Conservation (phyloP, 2,329 filamentous ascomycete genomes). For the Xylaria sp. region DNA sequence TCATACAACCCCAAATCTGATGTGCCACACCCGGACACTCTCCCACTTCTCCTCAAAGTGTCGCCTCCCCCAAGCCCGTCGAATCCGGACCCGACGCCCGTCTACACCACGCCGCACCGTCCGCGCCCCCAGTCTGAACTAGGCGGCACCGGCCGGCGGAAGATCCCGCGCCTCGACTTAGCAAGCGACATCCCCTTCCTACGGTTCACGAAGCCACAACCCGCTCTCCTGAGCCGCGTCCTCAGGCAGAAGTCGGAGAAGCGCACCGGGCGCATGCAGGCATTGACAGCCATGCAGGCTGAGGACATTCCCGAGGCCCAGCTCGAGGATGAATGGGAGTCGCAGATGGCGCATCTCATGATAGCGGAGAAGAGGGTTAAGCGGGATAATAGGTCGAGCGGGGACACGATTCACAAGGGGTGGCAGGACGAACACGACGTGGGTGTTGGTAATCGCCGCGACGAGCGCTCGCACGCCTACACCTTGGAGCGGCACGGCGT, state of each 20-base stretch:
- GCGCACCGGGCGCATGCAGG: slow-evolving; percentile 57
- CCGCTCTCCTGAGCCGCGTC: slow-evolving; percentile 66
- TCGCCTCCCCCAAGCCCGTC: slow-evolving; percentile 49
- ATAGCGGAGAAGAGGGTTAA: not conserved
- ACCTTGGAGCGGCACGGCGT: slow-evolving; percentile 36
- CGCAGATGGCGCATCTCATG: slow-evolving; percentile 25
- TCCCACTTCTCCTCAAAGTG: slow-evolving; percentile 50
- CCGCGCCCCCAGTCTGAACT: slow-evolving; percentile 63
- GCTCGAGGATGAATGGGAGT: slow-evolving; percentile 57
- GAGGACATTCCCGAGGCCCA: slow-evolving; percentile 47
- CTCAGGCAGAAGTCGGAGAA: slow-evolving; percentile 62
- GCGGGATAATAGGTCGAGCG: not conserved
- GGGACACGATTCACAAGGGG: no score
- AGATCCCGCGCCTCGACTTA: slow-evolving; percentile 68
- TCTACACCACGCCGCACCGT: slow-evolving; percentile 60
- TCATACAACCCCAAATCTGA: slow-evolving; percentile 18
- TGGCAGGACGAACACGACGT: not conserved
- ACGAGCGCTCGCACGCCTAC: slow-evolving; percentile 30
- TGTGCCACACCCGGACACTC: slow-evolving; percentile 38
- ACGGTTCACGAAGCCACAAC: slow-evolving; percentile 73
- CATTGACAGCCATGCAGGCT: slow-evolving; percentile 44
- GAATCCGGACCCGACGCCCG: slow-evolving; percentile 50
- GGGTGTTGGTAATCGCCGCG: not conserved
- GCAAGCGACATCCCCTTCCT: slow-evolving; percentile 71
- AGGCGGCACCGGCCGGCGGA: slow-evolving; percentile 58